phyloP scores from a whole-genome alignment of 345 rosid species.

The Aquilaria malaccensis region DNA sequence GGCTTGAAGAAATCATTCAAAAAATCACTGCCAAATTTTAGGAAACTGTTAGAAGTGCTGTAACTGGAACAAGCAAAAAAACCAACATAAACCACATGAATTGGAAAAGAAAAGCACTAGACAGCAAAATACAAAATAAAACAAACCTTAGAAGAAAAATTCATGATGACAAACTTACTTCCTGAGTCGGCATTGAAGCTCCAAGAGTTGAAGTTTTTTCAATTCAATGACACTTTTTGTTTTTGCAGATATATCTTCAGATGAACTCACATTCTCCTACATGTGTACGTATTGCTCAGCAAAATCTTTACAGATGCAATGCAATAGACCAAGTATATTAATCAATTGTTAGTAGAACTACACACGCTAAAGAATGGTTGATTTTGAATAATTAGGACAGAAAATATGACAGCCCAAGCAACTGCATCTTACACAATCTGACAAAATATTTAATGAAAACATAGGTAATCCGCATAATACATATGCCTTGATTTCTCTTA shows the following conservation, averaged over 20 bases:
- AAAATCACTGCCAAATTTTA: conserved; percentile 52
- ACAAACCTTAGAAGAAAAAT: background rate
- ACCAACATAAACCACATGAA: conserved; percentile 7
- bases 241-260: conserved; percentile 80
- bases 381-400: too few species aligned
- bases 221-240: conserved; percentile 88
- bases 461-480: too few species aligned
- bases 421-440: too few species aligned
- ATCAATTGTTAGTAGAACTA: background rate
- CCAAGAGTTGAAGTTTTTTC: conserved; percentile 81
- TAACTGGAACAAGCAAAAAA: conserved; percentile 12
- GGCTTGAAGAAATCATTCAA: conserved; percentile 80
- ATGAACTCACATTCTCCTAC: conserved; percentile 72
- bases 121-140: conserved; percentile 6
- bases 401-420: too few species aligned
- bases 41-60: background rate
- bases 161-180: conserved; percentile 36
- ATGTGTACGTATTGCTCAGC: conserved; percentile 1
- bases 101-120: background rate
- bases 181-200: conserved; percentile 71
- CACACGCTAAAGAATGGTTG: background rate
- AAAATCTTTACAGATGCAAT: background rate
- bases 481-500: too few species aligned
- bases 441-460: too few species aligned
- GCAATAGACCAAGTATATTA: conserved; percentile 7